Base-by-base conservation (phyloP, 2,329 filamentous ascomycete species). In the Fusarium zealandicum region DNA sequence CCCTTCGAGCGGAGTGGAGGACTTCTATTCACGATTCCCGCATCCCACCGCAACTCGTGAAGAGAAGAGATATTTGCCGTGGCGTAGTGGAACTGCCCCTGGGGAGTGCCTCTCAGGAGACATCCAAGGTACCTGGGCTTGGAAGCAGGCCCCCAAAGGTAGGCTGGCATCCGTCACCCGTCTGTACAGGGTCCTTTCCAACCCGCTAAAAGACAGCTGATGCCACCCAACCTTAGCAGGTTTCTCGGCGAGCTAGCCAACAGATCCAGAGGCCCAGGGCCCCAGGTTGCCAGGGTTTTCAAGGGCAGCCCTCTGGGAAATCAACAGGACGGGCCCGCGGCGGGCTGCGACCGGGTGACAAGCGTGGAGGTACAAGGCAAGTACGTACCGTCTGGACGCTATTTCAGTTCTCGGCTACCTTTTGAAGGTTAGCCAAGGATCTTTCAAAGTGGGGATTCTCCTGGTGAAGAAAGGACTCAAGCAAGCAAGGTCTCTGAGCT, bases 31-130 rank as follows among this genome's bases (percentile, higher is more conserved):
- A 35, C 36, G 41, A 32, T 33, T 44, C 41, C 49, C 16, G 16
- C 37, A 45, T 27, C 31, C 18, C 25, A 27, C 36, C 38, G 32
- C 45, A 37, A 56, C 22, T 57, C 49, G 41, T 54, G 51, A 32
- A 50, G 17, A 27, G 43, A 52, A 42, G 44, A 47, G 38, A 53
- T 51, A 40, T 54, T 31, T 46, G 41, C 47, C 49, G 63, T 67
- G 65, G 65, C 63, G 63, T 56, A 61, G 44, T 57, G 53, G 43
- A 50, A 53, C 54, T 41, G 53, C 54, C 64, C 60, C 64, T 66
- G 60, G 52, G 54, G 22, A 50, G 42, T 51, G 59, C n/a, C n/a
- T 62, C 57, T 57, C 59, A 66, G 57, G 47, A 46, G 53, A 48
- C 41, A 53, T 67, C 62, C 64, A 66, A 55, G 53, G 47, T 50